These are phyloP conservation scores for Excoecaria agallocha DNA, from an alignment of 345 rosid genomes.

Conservation along the genomic window DNA sequence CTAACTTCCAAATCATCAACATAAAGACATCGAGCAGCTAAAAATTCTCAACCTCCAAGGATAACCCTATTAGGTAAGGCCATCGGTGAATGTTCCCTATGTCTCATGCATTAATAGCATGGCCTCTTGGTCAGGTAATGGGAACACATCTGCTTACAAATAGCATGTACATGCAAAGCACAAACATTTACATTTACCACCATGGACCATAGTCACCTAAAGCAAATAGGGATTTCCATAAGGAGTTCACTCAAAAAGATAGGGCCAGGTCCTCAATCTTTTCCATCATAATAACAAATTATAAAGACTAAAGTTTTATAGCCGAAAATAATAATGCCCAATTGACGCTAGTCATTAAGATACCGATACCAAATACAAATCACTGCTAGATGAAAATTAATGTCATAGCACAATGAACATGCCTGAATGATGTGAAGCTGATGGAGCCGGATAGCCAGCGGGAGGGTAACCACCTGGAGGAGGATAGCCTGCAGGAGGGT, in stretches of 20 bases:
- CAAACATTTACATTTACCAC: not conserved
- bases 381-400: not conserved
- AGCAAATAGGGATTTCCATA: not conserved
- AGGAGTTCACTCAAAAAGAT: too few species aligned
- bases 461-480: constrained; percentile 34
- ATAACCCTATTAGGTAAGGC: not conserved
- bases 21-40: too few species aligned
- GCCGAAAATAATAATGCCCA: not conserved
- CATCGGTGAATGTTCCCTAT: not conserved
- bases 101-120: not conserved
- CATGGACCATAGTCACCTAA: not conserved
- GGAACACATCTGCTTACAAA: too few species aligned
- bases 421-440: constrained; percentile 33
- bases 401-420: not conserved
- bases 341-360: not conserved
- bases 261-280: not conserved
- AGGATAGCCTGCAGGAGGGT: constrained; percentile 28
- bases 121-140: not conserved
- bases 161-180: not conserved
- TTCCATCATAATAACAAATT: not conserved
- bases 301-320: not conserved
- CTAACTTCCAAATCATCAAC: not conserved
- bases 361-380: not conserved
- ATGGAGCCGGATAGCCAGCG: constrained; percentile 48
- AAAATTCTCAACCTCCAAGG: too few species aligned